phyloP scores from a whole-genome alignment of 1,284 basidiomycete species.

The Ceraceosorus bombacis region DNA sequence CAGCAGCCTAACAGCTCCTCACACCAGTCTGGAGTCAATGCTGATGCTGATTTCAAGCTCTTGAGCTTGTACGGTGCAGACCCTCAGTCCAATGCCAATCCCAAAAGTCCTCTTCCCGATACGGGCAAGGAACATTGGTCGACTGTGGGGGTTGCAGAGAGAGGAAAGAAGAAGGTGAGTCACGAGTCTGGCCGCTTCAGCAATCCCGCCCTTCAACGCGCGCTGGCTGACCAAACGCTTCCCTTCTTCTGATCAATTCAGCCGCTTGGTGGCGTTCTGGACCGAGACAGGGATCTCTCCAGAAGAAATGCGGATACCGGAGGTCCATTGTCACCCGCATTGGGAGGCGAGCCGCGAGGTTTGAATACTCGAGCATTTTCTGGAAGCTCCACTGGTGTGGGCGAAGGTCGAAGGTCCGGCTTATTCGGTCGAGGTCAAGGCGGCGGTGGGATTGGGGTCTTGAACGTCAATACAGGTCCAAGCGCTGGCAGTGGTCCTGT shows the following conservation, averaged over 20 bases:
- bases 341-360: conserved; percentile 23
- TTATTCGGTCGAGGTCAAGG: conserved; percentile 27
- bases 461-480: no score
- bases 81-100: not conserved
- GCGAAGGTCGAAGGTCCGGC: conserved; percentile 27
- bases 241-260: not conserved
- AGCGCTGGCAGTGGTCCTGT: conserved; percentile 18
- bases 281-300: not conserved
- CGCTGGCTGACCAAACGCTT: no score
- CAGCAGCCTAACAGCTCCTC: conserved; percentile 11
- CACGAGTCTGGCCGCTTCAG: not conserved
- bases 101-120: conserved; percentile 4
- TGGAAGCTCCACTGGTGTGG: conserved; percentile 15
- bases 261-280: not conserved
- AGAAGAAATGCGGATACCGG: not conserved
- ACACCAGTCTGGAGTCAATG: conserved; percentile 17
- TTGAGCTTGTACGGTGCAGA: conserved; percentile 37
- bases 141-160: conserved; percentile 13
- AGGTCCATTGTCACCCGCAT: not conserved
- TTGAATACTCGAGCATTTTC: conserved; percentile 30
- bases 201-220: not conserved
- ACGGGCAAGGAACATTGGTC: conserved; percentile 12
- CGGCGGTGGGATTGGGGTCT: no score
- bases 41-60: conserved; percentile 10
- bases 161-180: conserved; percentile 4